A percentile compares a stretch with the other conserved stretches of the same genome.
Evolutionary conservation across 176 grass and related monocot species (phyloP).

Genomic region (Rhynchospora tenuis): DNA sequence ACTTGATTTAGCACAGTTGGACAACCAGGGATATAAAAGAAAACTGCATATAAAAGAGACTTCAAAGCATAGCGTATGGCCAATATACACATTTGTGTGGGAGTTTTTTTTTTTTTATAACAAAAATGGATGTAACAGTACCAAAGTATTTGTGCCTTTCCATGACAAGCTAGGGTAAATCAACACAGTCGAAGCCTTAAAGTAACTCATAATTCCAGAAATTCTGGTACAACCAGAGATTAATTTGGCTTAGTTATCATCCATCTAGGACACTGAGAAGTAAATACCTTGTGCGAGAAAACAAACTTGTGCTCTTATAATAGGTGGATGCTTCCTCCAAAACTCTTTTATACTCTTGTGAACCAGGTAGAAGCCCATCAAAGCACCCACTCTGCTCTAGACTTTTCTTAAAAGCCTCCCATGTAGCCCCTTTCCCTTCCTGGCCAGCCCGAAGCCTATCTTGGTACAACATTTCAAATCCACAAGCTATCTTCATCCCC

Average conservation of each 20-base stretch:
- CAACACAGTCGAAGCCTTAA: background rate
- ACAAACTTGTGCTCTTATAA: slow-evolving; percentile 75
- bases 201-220: background rate
- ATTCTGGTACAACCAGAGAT: background rate
- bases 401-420: slow-evolving; percentile 72
- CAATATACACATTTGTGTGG: background rate
- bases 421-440: slow-evolving; percentile 73
- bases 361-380: slow-evolving; percentile 72
- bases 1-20: background rate
- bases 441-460: slow-evolving; percentile 46
- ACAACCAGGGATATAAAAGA: background rate
- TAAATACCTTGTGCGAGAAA: slow-evolving; percentile 51
- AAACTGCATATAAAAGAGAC: background rate
- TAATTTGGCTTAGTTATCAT: background rate
- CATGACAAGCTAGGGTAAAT: background rate
- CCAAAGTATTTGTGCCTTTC: background rate
- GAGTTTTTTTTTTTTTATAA: background rate
- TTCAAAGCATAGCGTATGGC: background rate
- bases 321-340: slow-evolving; percentile 63
- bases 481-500: slow-evolving; percentile 89
- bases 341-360: slow-evolving; percentile 72
- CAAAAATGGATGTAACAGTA: background rate
- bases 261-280: background rate
- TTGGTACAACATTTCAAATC: slow-evolving; percentile 99
- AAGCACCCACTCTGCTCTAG: slow-evolving; percentile 76